A percentile compares a stretch with the other conserved stretches of the same genome.
phyloP scores from a whole-genome alignment of 208 protist genomes.

The Endotrypanum monterogeii region DNA sequence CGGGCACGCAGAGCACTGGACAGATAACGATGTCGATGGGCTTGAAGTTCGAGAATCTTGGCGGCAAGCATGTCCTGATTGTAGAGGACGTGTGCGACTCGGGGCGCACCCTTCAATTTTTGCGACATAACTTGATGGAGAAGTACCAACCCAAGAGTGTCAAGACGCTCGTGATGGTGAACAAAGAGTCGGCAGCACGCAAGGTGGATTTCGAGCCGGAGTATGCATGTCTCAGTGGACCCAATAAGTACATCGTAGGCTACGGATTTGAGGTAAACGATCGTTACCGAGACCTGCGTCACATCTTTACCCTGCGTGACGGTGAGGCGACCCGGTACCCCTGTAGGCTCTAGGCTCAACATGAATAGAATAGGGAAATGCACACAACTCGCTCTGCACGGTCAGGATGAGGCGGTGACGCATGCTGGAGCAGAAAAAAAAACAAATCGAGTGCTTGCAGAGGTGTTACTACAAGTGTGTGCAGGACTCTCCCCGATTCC shows the following conservation, averaged over 20 bases:
- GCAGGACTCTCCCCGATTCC: background rate
- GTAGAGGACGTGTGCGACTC: constrained; percentile 91
- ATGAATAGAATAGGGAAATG: background rate
- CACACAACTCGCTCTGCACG: background rate
- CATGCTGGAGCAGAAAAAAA: background rate
- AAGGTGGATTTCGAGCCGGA: constrained; percentile 61
- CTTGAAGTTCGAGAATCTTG: constrained; percentile 59
- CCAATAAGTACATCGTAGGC: constrained; percentile 88
- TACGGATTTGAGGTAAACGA: constrained; percentile 94
- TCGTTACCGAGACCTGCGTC: constrained; percentile 74
- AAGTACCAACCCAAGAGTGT: constrained; percentile 65
- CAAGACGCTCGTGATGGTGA: constrained; percentile 70
- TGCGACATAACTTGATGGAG: constrained; percentile 44
- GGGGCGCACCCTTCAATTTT: constrained; percentile 73
- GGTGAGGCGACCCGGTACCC: constrained; percentile 63
- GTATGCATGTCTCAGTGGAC: constrained; percentile 62
- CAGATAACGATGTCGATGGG: constrained; percentile 57
- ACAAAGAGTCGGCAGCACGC: constrained; percentile 72
- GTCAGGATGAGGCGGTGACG: background rate
- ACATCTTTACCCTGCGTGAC: constrained; percentile 80
- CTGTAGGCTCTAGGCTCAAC: constrained; percentile 42
- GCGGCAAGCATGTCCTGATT: constrained; percentile 86
- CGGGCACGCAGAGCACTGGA: constrained; percentile 63
- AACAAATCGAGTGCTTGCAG: background rate
- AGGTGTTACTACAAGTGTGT: background rate